phyloP scores from a whole-genome alignment of 495 filamentous ascomycete species.

The Penicillium samsonianum region DNA sequence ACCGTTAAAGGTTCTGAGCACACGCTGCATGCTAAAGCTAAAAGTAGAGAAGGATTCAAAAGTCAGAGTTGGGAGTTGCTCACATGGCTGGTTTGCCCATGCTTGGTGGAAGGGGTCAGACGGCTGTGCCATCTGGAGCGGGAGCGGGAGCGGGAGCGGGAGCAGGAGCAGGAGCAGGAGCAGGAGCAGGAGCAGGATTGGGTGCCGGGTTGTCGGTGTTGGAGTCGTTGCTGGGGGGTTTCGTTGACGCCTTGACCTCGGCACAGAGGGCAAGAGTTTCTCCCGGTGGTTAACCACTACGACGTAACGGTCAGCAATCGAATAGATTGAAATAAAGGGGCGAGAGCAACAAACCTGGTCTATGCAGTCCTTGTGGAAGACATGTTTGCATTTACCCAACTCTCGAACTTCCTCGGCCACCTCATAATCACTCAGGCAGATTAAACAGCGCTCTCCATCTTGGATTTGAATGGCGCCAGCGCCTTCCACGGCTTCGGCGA shows the following conservation, averaged over 20 bases:
- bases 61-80: slow-evolving; percentile 5
- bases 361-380: slow-evolving; percentile 75
- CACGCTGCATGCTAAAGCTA: slow-evolving; percentile 43
- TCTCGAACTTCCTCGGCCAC: slow-evolving; percentile 61
- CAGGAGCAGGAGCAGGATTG: slow-evolving; percentile 19
- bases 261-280: slow-evolving; percentile 77
- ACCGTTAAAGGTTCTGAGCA: slow-evolving; percentile 36
- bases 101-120: slow-evolving; percentile 17
- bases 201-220: slow-evolving; percentile 5
- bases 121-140: slow-evolving; percentile 25
- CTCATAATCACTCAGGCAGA: slow-evolving; percentile 74
- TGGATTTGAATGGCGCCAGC: slow-evolving; percentile 50
- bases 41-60: slow-evolving; percentile 19
- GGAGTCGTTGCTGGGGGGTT: slow-evolving; percentile 23
- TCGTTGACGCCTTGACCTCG: slow-evolving; percentile 66
- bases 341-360: slow-evolving; percentile 59
- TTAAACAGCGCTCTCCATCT: slow-evolving; percentile 65
- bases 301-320: slow-evolving; percentile 15
- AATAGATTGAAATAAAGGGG: background rate
- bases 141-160: slow-evolving; percentile 20
- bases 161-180: slow-evolving; percentile 19
- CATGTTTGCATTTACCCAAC: slow-evolving; percentile 66
- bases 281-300: slow-evolving; percentile 77
- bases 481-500: slow-evolving; percentile 54
- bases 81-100: slow-evolving; percentile 3